Percentiles rank a stretch among this genome's conserved stretches.
Evolutionary conservation across 805 yeast genomes (phyloP).

Genomic region (Suhomyces xylopsoci): DNA sequence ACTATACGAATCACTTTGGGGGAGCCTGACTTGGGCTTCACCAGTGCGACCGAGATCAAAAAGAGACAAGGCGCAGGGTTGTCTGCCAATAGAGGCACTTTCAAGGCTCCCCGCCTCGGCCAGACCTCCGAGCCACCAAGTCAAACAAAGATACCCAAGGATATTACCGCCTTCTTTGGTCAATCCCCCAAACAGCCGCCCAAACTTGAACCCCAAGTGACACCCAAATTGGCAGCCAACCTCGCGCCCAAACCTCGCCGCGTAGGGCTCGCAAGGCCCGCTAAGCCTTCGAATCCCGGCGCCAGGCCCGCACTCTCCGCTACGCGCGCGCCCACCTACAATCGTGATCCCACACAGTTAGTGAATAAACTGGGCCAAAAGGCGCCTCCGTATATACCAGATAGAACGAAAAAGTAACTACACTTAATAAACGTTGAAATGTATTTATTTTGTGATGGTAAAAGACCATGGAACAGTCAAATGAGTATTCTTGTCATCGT

Average conservation of each 20-base stretch:
- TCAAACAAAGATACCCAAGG: neutral
- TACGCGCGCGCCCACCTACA: neutral
- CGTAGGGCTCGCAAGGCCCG: neutral
- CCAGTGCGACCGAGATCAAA: constrained; percentile 6
- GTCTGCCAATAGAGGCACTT: neutral
- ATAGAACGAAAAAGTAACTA: constrained; percentile 13
- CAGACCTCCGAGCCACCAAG: neutral
- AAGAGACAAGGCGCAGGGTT: neutral
- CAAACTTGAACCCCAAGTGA: neutral
- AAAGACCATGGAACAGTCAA: constrained; percentile 82
- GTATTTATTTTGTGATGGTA: constrained; percentile 61
- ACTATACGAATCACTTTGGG: neutral
- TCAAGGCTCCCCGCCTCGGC: neutral
- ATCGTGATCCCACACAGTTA: neutral
- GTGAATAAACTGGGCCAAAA: constrained; percentile 1
- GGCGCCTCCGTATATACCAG: constrained; percentile 37
- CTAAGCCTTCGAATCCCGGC: neutral
- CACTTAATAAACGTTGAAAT: neutral
- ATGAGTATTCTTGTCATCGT: constrained; percentile 78
- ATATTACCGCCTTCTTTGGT: neutral
- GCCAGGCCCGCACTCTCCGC: neutral
- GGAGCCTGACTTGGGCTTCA: constrained; percentile 3
- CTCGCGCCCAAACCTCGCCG: neutral
- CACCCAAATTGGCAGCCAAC: neutral
- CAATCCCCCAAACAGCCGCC: neutral